Conservation (phyloP, 495 filamentous ascomycete species). For the Evernia prunastri region DNA sequence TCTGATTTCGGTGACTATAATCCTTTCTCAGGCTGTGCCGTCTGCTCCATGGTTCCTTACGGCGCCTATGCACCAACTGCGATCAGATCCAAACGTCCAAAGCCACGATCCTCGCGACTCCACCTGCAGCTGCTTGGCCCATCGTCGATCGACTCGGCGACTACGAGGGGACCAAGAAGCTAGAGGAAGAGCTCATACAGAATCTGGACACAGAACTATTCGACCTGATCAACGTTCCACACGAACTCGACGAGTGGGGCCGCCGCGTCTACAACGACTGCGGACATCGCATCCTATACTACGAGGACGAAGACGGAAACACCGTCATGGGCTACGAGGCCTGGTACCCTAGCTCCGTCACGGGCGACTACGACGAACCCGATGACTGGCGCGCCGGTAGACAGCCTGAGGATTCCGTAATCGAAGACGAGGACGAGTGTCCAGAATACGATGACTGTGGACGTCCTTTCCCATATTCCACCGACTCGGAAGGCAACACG, state of each 20-base stretch:
- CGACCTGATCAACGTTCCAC: neutral
- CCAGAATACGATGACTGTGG: neutral
- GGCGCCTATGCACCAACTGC: neutral
- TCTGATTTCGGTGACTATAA: neutral
- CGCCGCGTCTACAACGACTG: neutral
- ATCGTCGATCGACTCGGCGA: neutral
- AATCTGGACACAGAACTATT: neutral
- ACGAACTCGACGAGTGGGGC: conserved; percentile 1
- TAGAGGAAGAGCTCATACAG: neutral
- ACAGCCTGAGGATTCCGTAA: neutral
- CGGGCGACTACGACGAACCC: neutral
- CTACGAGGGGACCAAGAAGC: neutral
- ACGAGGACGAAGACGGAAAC: neutral
- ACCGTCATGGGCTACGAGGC: neutral
- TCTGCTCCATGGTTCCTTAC: conserved; percentile 2
- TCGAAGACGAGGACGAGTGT: neutral
- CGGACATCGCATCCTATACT: neutral
- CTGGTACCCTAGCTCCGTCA: neutral
- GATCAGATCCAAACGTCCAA: neutral
- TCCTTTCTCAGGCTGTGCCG: neutral
- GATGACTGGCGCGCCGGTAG: neutral
- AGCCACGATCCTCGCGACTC: neutral
- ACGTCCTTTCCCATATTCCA: neutral
- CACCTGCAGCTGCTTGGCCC: neutral
- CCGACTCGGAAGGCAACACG: neutral